A percentile compares a stretch with the other conserved stretches of the same genome.
Evolutionary conservation across 2,329 filamentous ascomycete species (phyloP).

Genomic region (Monosporascus sp.): DNA sequence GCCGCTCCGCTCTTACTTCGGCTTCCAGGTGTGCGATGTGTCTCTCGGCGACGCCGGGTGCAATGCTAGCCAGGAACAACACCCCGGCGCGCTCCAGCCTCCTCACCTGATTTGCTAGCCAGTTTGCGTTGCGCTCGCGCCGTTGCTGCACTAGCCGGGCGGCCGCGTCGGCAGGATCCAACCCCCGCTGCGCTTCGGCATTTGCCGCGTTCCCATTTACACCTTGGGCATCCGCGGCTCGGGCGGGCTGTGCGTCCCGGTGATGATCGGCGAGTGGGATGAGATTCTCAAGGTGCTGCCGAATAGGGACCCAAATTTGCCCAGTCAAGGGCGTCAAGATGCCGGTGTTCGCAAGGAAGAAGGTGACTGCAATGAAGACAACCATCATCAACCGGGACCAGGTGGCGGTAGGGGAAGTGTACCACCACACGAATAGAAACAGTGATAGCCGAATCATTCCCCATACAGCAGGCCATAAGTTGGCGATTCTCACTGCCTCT

Average conservation of each 20-base stretch:
- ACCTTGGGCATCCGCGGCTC: constrained; percentile 24
- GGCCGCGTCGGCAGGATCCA: constrained; percentile 45
- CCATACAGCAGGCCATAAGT: constrained; percentile 59
- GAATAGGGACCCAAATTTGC: constrained; percentile 50
- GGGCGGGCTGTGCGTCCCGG: constrained; percentile 19
- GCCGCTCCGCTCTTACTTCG: constrained; percentile 40
- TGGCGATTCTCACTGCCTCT: constrained; percentile 33
- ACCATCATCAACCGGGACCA: constrained; percentile 57
- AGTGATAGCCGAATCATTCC: constrained; percentile 46
- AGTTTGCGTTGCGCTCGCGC: constrained; percentile 39
- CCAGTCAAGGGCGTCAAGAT: constrained; percentile 51
- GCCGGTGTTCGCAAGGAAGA: constrained; percentile 58
- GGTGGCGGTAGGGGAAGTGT: constrained; percentile 52
- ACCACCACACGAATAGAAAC: constrained; percentile 59
- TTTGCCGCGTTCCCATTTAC: constrained; percentile 19
- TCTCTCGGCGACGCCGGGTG: constrained; percentile 59
- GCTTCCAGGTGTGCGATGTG: constrained; percentile 57
- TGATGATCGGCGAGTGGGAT: constrained; percentile 45
- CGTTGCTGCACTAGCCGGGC: constrained; percentile 48
- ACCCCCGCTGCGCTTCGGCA: constrained; percentile 20
- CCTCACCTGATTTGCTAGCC: constrained; percentile 46
- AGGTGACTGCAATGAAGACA: constrained; percentile 44
- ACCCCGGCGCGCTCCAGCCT: constrained; percentile 55
- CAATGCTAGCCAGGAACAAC: constrained; percentile 61
- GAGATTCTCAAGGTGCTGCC: constrained; percentile 54